phyloP scores from a whole-genome alignment of 2,329 filamentous ascomycete genomes.

The Epichloe typhina region DNA sequence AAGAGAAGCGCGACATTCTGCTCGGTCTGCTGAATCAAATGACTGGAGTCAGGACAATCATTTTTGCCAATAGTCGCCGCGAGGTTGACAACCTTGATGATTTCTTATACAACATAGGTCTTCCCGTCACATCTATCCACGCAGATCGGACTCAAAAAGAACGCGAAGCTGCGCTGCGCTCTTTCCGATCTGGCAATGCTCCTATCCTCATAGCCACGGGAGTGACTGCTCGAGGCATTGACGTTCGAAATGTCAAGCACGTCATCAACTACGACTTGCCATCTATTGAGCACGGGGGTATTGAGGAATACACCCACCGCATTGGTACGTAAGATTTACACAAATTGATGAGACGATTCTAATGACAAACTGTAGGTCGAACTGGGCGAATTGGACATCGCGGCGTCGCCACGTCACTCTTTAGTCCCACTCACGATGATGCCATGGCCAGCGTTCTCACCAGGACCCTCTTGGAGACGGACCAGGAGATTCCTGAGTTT shows the following conservation, averaged over 20 bases:
- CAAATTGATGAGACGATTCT: neutral
- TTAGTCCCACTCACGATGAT: conserved; percentile 57
- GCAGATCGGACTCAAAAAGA: conserved; percentile 77
- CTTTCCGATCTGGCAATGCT: conserved; percentile 60
- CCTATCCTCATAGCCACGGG: conserved; percentile 82
- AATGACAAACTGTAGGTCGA: conserved; percentile 43
- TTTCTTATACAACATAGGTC: conserved; percentile 62
- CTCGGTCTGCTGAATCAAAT: conserved; percentile 58
- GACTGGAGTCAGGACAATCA: conserved; percentile 63
- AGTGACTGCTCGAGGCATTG: conserved; percentile 76
- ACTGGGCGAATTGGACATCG: conserved; percentile 86
- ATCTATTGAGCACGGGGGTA: conserved; percentile 61
- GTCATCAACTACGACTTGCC: conserved; percentile 93
- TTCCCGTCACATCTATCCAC: conserved; percentile 84
- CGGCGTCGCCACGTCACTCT: conserved; percentile 82
- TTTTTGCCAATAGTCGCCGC: conserved; percentile 78
- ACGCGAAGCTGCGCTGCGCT: conserved; percentile 80
- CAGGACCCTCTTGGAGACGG: conserved; percentile 68
- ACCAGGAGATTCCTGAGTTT: conserved; percentile 73
- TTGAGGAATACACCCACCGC: conserved; percentile 85
- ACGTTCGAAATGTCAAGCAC: conserved; percentile 75
- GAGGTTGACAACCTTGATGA: conserved; percentile 78
- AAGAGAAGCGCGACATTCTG: conserved; percentile 56
- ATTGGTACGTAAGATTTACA: conserved; percentile 50
- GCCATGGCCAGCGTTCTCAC: conserved; percentile 61